Base-by-base conservation (phyloP, 345 rosid genomes). In the Boechera retrofracta region DNA sequence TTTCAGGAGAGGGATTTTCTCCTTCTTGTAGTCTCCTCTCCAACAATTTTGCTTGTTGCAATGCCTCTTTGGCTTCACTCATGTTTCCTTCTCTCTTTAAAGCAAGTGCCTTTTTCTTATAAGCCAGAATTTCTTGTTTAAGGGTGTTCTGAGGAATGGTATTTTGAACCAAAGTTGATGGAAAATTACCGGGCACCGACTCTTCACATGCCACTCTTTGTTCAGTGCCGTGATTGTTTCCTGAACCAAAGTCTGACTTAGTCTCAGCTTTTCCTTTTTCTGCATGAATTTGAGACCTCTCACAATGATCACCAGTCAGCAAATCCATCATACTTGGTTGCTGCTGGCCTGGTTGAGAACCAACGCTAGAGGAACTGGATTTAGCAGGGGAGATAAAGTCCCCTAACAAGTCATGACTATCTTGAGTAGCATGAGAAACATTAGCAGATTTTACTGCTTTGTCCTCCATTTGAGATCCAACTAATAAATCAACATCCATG, bases 61-160 rank as follows among this genome's bases (percentile, higher is more conserved):
- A 92, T 81, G 90, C 92, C 68, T 88, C 93, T 69, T 84, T 87
- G 41, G 98, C 97, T 84, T 92, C 97, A 66, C 81, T 78, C 51
- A 90, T 67, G 78, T 83, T 94, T 57, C 98, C 97, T 75, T 94
- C 93, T 82, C 84, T 88, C 82, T 94, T 92, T 36, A 92, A 79
- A 49, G 87, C 88, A 67, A 94, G 68, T 9, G 97, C 98, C 80
- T 81, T 90, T 87, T 84, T 87, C 86, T 94, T 92, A 59, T 74
- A 84, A 76, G 86, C 86, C 61, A 89, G 76, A 81, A 94, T 84
- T 48, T 88, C 93, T 77, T 84, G 90, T 72, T 62, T 82, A 51
- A 89, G 78, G 55, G 35, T 85, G 64, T 67, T 84, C 69, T 77
- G 77, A 45, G 86, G 83, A 73, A 79, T 59, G 52, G 67, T 24